phyloP scores from a whole-genome alignment of 2,329 filamentous ascomycete genomes.

The Penicillium rolfsii region DNA sequence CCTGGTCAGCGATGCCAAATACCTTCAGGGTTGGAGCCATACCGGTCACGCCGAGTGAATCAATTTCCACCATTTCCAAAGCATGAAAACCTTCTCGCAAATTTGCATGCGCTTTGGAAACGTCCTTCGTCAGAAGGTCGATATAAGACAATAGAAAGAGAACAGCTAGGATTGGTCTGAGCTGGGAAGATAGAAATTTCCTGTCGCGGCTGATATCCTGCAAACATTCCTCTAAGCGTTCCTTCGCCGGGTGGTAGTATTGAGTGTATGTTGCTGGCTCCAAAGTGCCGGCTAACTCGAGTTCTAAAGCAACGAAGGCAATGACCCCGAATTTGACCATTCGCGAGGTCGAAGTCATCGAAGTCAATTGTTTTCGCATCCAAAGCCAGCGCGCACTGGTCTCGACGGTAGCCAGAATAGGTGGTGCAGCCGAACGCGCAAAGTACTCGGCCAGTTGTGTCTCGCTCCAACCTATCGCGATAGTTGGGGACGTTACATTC shows the following conservation, averaged over 20 bases:
- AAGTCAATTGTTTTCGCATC: conserved; percentile 18
- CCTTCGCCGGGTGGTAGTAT: conserved; percentile 15
- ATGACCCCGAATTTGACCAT: conserved; percentile 20
- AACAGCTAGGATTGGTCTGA: conserved; percentile 15
- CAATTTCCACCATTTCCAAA: conserved; percentile 17
- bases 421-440: conserved; percentile 15
- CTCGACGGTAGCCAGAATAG: conserved; percentile 16
- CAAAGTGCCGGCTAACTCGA: conserved; percentile 11
- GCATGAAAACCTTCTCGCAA: conserved; percentile 15
- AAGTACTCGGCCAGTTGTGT: conserved; percentile 17
- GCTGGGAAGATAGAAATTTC: conserved; percentile 8
- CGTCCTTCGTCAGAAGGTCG: conserved; percentile 17
- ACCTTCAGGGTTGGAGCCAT: background rate
- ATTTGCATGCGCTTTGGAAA: conserved; percentile 18
- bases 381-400: conserved; percentile 17
- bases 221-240: conserved; percentile 8
- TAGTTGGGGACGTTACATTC: conserved; percentile 5
- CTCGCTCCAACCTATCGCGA: conserved; percentile 12
- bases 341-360: conserved; percentile 13
- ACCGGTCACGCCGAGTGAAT: conserved; percentile 15
- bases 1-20: background rate
- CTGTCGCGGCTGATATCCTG: conserved; percentile 6
- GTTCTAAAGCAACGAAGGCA: conserved; percentile 16
- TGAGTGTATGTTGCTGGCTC: conserved; percentile 15
- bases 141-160: conserved; percentile 16